Conservation (phyloP, 108 stramenopile genomes). For the Licmophora abbreviata region DNA sequence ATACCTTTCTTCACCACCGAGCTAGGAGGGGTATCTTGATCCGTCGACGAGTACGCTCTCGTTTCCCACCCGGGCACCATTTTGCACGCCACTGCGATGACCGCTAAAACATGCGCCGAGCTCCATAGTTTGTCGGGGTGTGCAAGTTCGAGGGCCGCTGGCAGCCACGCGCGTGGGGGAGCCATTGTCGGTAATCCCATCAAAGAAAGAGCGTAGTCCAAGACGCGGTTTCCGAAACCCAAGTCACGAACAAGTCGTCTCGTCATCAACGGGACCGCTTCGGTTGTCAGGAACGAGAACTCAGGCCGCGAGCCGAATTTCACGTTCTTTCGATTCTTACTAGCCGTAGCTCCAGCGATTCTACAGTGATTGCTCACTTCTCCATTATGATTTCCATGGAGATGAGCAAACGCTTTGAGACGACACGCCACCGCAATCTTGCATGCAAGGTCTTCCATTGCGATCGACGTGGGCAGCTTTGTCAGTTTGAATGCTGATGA, state of each 20-base stretch:
- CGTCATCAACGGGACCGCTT: slow-evolving; percentile 26
- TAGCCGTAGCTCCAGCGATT: background rate
- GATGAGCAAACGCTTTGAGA: background rate
- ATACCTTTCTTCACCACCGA: too few species aligned
- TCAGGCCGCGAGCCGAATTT: background rate
- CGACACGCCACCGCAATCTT: slow-evolving; percentile 22
- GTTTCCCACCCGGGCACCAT: slow-evolving; percentile 40
- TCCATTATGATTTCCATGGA: background rate
- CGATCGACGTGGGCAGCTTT: slow-evolving; percentile 13
- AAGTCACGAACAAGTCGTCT: slow-evolving; percentile 40
- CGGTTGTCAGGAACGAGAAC: slow-evolving; percentile 18
- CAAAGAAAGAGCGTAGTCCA: slow-evolving; percentile 38
- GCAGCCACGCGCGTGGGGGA: slow-evolving; percentile 11
- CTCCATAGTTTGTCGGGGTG: slow-evolving; percentile 23
- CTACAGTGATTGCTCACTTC: slow-evolving; percentile 4
- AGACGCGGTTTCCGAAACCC: slow-evolving; percentile 42
- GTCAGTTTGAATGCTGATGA: slow-evolving; percentile 27
- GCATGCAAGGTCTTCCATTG: slow-evolving; percentile 12
- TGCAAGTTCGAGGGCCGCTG: slow-evolving; percentile 18
- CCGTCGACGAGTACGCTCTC: slow-evolving; percentile 13
- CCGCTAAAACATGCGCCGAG: slow-evolving; percentile 28
- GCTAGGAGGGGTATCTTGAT: too few species aligned
- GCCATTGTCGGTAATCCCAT: slow-evolving; percentile 19
- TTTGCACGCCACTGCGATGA: slow-evolving; percentile 51
- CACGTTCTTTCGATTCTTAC: background rate